Evolutionary conservation across 768 basidiomycete species (phyloP).

Genomic region (Lenzites betulinus): DNA sequence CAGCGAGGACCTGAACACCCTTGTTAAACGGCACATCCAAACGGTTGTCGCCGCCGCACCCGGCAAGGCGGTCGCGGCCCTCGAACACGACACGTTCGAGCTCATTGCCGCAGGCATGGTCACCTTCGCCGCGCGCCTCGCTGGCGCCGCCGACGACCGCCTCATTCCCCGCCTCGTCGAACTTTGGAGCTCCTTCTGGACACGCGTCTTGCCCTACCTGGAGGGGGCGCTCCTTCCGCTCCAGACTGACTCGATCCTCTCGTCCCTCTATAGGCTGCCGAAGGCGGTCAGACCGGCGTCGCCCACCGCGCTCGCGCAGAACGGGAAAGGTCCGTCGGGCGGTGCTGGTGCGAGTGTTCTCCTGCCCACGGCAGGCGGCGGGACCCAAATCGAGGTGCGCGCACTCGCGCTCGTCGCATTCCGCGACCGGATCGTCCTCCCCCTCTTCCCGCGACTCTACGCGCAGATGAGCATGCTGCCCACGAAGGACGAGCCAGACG

Average conservation of each 20-base stretch:
- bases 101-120: constrained; percentile 89
- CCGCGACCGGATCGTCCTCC: constrained; percentile 76
- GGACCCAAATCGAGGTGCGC: constrained; percentile 74
- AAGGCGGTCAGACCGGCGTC: constrained; percentile 50
- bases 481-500: too few relatives aligned
- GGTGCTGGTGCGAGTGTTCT: constrained; percentile 37
- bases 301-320: constrained; percentile 50
- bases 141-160: constrained; percentile 74
- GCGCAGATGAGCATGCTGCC: constrained; percentile 51
- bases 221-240: constrained; percentile 76
- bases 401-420: constrained; percentile 79
- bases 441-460: constrained; percentile 58
- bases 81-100: constrained; percentile 80
- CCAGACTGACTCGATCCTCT: constrained; percentile 63
- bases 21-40: constrained; percentile 79
- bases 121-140: constrained; percentile 84
- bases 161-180: constrained; percentile 80
- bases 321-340: constrained; percentile 44
- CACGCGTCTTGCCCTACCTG: constrained; percentile 81
- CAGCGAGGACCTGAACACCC: constrained; percentile 85
- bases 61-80: constrained; percentile 67
- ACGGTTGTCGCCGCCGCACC: constrained; percentile 72
- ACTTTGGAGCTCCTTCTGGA: constrained; percentile 94
- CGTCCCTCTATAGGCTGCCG: constrained; percentile 66
- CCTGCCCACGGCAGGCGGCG: constrained; percentile 35